A percentile compares a stretch with the other conserved stretches of the same genome.
Evolutionary conservation across 495 filamentous ascomycete species (phyloP).

Genomic region (Penicillium fimorum): DNA sequence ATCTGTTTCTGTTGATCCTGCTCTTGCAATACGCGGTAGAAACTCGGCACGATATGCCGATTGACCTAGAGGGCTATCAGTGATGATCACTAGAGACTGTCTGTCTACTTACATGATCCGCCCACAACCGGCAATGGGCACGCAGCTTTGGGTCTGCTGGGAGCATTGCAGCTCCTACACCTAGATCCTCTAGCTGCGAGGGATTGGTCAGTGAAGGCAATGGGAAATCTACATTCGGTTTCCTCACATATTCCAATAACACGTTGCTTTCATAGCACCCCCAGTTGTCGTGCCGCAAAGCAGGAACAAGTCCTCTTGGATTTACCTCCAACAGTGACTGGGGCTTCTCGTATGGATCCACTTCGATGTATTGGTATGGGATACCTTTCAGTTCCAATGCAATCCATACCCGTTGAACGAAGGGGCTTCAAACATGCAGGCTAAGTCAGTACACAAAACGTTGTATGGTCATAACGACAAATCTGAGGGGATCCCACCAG

Average conservation of each 20-base stretch:
- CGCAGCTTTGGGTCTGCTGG: slow-evolving; percentile 62
- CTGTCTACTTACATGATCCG: slow-evolving; percentile 67
- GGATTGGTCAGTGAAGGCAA: slow-evolving; percentile 8
- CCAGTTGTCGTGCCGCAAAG: slow-evolving; percentile 80
- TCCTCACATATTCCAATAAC: slow-evolving; percentile 79
- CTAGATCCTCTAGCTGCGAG: slow-evolving; percentile 73
- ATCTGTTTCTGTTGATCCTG: slow-evolving; percentile 65
- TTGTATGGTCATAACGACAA: neutral
- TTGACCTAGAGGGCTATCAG: slow-evolving; percentile 62
- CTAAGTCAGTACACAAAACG: slow-evolving; percentile 10
- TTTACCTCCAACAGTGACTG: slow-evolving; percentile 77
- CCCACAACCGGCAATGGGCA: slow-evolving; percentile 82
- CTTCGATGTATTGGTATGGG: slow-evolving; percentile 87
- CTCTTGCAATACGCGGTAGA: slow-evolving; percentile 75
- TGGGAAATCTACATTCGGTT: slow-evolving; percentile 6
- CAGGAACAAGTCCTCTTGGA: slow-evolving; percentile 84
- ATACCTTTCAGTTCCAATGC: slow-evolving; percentile 83
- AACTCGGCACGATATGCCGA: slow-evolving; percentile 74
- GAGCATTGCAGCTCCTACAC: slow-evolving; percentile 58
- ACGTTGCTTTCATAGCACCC: slow-evolving; percentile 84
- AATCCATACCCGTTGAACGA: slow-evolving; percentile 95
- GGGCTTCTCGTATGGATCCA: slow-evolving; percentile 84
- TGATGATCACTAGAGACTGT: neutral
- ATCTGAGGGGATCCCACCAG: slow-evolving; percentile 59
- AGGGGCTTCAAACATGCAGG: slow-evolving; percentile 49